Evolutionary conservation across 495 filamentous ascomycete species (phyloP).

Genomic region (Umbilicaria muhlenbergii): DNA sequence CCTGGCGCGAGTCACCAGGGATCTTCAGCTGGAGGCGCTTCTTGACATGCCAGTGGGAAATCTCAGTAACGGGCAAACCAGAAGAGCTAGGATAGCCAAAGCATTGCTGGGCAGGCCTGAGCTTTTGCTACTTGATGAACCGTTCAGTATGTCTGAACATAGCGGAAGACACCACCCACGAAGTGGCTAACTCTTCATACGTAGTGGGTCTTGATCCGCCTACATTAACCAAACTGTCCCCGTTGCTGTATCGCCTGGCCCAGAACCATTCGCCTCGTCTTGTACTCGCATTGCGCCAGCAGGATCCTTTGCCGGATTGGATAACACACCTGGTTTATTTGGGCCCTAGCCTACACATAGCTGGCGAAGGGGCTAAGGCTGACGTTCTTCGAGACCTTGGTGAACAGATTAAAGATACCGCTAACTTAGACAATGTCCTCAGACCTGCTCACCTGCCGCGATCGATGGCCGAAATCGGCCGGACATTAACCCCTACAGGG

Average conservation of each 20-base stretch:
- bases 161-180: neutral
- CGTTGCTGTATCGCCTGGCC: constrained; percentile 49
- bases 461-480: constrained; percentile 2
- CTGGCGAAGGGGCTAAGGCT: constrained; percentile 38
- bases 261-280: constrained; percentile 49
- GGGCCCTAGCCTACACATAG: constrained; percentile 40
- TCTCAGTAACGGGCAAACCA: constrained; percentile 83
- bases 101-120: constrained; percentile 66
- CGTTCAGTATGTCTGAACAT: constrained; percentile 48
- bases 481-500: no score
- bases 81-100: constrained; percentile 74
- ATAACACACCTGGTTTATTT: constrained; percentile 66
- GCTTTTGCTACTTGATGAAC: constrained; percentile 77
- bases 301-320: constrained; percentile 80
- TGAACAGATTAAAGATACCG: neutral
- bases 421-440: neutral
- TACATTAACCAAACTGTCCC: constrained; percentile 51
- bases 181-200: constrained; percentile 4
- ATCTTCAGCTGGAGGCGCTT: constrained; percentile 48
- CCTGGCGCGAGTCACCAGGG: constrained; percentile 43
- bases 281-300: constrained; percentile 62
- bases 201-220: constrained; percentile 78
- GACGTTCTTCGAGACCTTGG: constrained; percentile 22
- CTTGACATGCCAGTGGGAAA: constrained; percentile 69
- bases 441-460: neutral